Conservation (phyloP, 768 basidiomycete species). For the Termitomyces titanicus region DNA sequence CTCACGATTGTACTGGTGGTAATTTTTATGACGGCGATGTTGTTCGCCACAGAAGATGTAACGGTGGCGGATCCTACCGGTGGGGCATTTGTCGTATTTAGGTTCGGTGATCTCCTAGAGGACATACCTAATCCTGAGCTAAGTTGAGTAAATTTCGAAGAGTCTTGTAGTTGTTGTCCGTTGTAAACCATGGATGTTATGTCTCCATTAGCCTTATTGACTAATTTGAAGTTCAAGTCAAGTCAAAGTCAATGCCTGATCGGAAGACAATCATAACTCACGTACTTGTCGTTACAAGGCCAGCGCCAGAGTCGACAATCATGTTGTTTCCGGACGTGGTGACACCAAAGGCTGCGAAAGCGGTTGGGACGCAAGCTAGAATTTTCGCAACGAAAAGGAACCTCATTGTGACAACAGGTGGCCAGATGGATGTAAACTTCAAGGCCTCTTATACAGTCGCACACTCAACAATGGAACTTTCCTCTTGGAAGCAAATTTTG, state of each 20-base stretch:
- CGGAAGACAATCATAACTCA: not conserved
- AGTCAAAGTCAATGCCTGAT: not conserved
- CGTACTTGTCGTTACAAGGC: conserved; percentile 40
- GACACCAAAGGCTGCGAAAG: conserved; percentile 44
- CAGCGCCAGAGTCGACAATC: conserved; percentile 41
- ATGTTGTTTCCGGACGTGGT: conserved; percentile 37
- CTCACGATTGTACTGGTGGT: conserved; percentile 40
- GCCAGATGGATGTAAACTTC: not conserved
- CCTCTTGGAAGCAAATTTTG: conserved; percentile 4
- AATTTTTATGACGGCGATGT: conserved; percentile 39
- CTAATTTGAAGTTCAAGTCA: conserved; percentile 17
- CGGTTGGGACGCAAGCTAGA: conserved; percentile 25
- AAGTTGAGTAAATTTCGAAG: conserved; percentile 41
- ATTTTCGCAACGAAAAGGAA: conserved; percentile 18
- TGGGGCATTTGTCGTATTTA: not conserved
- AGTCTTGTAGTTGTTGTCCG: conserved; percentile 43
- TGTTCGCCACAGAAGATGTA: conserved; percentile 35
- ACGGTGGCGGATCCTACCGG: conserved; percentile 36
- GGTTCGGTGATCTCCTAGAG: not conserved
- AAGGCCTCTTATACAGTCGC: conserved; percentile 2
- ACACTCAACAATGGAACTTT: conserved; percentile 2
- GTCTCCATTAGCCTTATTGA: conserved; percentile 40
- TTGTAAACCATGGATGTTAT: conserved; percentile 43
- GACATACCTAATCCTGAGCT: conserved; percentile 40
- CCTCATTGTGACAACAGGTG: conserved; percentile 18